A percentile compares a stretch with the other conserved stretches of the same genome.
Evolutionary conservation across 2,329 filamentous ascomycete genomes (phyloP).

Genomic region (Coniochaeta sp.): DNA sequence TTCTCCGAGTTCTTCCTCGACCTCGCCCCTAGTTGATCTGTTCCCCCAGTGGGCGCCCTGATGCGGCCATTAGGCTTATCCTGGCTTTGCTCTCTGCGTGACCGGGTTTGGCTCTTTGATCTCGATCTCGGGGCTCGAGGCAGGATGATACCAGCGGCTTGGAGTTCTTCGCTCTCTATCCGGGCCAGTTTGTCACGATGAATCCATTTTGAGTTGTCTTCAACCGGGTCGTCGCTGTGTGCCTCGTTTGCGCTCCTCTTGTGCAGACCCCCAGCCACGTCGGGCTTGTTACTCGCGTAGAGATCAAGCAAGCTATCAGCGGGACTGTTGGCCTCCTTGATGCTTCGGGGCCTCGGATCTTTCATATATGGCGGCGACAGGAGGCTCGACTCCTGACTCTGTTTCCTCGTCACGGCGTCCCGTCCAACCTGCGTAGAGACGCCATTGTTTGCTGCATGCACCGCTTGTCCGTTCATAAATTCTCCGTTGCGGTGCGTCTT

Average conservation of each 20-base stretch:
- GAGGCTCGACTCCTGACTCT: constrained; percentile 8
- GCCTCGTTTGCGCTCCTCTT: constrained; percentile 21
- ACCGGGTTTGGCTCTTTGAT: constrained; percentile 32
- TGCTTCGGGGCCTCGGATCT: constrained; percentile 27
- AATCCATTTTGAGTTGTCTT: constrained; percentile 71
- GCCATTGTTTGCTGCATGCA: neutral
- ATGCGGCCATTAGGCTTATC: constrained; percentile 24
- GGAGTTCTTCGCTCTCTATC: constrained; percentile 74
- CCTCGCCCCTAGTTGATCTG: constrained; percentile 19
- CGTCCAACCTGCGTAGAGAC: neutral
- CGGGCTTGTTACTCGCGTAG: constrained; percentile 19
- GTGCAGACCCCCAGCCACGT: constrained; percentile 10
- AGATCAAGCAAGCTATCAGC: constrained; percentile 39
- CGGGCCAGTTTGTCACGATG: constrained; percentile 76
- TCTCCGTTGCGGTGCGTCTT: constrained; percentile 5
- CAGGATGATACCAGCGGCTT: constrained; percentile 65
- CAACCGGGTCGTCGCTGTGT: constrained; percentile 19
- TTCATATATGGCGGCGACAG: constrained; percentile 13
- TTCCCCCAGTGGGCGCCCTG: constrained; percentile 22
- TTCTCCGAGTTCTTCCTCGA: constrained; percentile 40
- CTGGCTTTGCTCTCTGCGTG: constrained; percentile 22
- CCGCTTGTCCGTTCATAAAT: constrained; percentile 4
- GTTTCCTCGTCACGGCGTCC: neutral
- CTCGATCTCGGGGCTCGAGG: constrained; percentile 45
- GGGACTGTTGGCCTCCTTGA: constrained; percentile 31